phyloP scores from a whole-genome alignment of 2,329 filamentous ascomycete genomes.

The Alternaria metachromatica region DNA sequence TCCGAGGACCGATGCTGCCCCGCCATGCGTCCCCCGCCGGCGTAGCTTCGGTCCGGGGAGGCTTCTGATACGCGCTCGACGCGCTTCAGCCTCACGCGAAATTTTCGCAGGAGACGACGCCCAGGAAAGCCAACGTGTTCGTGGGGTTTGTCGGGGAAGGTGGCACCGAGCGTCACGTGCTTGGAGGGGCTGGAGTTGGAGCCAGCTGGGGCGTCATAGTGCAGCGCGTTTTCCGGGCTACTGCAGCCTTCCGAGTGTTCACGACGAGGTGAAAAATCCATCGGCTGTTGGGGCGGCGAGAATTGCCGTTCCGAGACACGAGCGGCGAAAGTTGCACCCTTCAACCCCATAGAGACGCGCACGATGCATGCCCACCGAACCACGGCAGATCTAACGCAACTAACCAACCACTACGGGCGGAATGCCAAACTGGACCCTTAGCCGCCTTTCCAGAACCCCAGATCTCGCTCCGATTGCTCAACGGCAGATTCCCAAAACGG shows the following conservation, averaged over 20 bases:
- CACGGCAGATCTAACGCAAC: constrained; percentile 20
- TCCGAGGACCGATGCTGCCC: constrained; percentile 35
- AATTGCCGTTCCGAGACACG: constrained; percentile 31
- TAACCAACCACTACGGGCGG: constrained; percentile 33
- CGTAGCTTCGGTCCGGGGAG: constrained; percentile 24
- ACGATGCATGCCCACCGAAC: constrained; percentile 20
- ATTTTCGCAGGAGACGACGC: constrained; percentile 13
- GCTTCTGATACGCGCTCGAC: constrained; percentile 18
- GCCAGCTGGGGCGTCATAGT: constrained; percentile 22
- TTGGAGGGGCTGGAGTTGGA: neutral
- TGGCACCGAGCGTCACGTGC: constrained; percentile 31
- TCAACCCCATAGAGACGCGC: constrained; percentile 9
- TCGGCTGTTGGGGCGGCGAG: constrained; percentile 28
- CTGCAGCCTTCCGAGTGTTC: constrained; percentile 2
- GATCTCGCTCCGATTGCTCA: constrained; percentile 13
- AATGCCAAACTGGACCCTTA: constrained; percentile 17
- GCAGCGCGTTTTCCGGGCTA: constrained; percentile 25
- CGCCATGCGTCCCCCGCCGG: constrained; percentile 34
- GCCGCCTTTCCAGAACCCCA: constrained; percentile 28
- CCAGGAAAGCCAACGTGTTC: constrained; percentile 17
- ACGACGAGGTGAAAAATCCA: neutral
- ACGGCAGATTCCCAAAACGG: constrained; percentile 23
- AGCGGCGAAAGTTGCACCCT: constrained; percentile 19
- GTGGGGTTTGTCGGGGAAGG: constrained; percentile 26
- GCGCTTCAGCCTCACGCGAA: constrained; percentile 12